Conservation (phyloP, 257 asterid genomes). For the Coffea canephora region DNA sequence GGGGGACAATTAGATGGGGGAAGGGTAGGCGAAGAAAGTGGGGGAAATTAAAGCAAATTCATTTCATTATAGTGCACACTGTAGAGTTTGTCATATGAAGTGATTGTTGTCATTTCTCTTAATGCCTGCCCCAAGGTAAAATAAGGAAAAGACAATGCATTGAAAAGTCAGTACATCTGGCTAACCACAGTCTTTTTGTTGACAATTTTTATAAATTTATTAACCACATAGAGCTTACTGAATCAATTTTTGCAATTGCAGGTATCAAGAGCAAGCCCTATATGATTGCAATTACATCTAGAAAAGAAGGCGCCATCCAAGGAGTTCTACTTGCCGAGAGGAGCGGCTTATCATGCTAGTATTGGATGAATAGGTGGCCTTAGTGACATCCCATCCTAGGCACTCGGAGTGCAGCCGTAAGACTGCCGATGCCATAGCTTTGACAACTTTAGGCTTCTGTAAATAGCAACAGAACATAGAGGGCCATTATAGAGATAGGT, state of each 20-base stretch:
- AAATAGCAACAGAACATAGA: slow-evolving; percentile 6
- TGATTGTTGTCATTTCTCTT: not conserved
- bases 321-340: not conserved
- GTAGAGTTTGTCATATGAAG: not conserved
- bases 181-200: not conserved
- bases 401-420: slow-evolving; percentile 21
- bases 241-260: slow-evolving; percentile 29
- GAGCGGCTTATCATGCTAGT: not conserved
- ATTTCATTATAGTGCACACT: not conserved
- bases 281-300: slow-evolving; percentile 25
- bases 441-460: slow-evolving; percentile 5
- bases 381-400: not conserved
- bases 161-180: not conserved
- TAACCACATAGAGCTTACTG: not conserved
- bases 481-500: not conserved
- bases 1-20: not conserved
- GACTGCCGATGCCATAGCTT: slow-evolving; percentile 21
- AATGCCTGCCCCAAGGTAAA: not conserved
- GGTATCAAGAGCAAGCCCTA: slow-evolving; percentile 88
- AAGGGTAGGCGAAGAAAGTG: not conserved
- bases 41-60: not conserved
- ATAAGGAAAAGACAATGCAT: not conserved
- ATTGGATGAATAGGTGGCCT: slow-evolving; percentile 8
- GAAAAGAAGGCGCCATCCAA: no score
- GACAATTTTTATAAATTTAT: not conserved